phyloP scores from a whole-genome alignment of 805 yeast genomes.

The Starmera caribaea region DNA sequence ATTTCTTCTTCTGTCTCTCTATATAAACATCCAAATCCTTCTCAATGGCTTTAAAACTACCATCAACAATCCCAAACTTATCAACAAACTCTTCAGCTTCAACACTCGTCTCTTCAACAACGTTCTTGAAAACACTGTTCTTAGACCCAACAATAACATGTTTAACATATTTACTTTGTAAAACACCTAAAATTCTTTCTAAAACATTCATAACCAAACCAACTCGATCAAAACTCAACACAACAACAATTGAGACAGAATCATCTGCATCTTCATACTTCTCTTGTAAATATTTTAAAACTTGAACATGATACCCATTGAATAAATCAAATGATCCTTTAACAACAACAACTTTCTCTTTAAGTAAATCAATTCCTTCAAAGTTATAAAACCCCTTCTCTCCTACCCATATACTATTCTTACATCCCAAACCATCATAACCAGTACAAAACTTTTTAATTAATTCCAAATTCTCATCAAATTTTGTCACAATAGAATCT shows the following conservation, averaged over 20 bases:
- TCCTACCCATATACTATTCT: conserved; percentile 48
- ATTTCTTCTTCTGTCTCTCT: conserved; percentile 81
- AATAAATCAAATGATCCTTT: conserved; percentile 89
- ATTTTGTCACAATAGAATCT: conserved; percentile 25
- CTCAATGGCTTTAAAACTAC: conserved; percentile 69
- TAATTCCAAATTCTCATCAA: conserved; percentile 28
- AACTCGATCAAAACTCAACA: conserved; percentile 59
- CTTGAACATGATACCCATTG: conserved; percentile 86
- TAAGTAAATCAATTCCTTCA: conserved; percentile 5
- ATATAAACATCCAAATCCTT: conserved; percentile 61
- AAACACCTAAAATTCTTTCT: conserved; percentile 78
- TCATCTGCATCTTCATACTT: conserved; percentile 24
- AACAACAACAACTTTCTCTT: conserved; percentile 35
- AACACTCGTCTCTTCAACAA: conserved; percentile 22
- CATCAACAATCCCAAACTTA: conserved; percentile 53
- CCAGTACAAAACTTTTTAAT: conserved; percentile 24
- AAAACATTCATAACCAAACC: conserved; percentile 81
- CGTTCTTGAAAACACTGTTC: neutral
- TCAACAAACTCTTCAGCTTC: conserved; percentile 36
- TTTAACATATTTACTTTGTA: conserved; percentile 82
- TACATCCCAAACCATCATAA: conserved; percentile 42
- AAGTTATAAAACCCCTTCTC: conserved; percentile 19
- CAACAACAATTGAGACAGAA: conserved; percentile 62
- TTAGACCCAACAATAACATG: conserved; percentile 44
- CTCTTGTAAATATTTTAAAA: conserved; percentile 40